Conservation (phyloP, 73 alveolate species). For the Paramecium sonneborni region DNA sequence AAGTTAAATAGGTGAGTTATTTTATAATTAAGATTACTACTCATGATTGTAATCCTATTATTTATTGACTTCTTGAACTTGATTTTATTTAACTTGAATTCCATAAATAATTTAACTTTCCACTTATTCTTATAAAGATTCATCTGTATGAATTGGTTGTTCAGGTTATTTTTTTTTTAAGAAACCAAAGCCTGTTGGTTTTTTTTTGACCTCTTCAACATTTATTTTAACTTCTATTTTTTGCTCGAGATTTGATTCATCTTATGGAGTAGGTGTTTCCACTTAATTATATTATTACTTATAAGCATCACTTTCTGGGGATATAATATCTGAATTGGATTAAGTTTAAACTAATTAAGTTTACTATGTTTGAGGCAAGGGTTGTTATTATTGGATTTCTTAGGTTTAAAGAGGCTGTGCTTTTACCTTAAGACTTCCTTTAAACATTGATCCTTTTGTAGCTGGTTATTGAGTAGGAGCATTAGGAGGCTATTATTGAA, state of each 20-base stretch:
- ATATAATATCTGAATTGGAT: neutral
- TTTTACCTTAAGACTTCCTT: neutral
- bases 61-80: neutral
- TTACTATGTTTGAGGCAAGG: neutral
- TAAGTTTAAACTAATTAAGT: neutral
- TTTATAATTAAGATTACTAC: neutral
- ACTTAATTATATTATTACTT: slow-evolving; percentile 11
- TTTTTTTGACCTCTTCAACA: slow-evolving; percentile 40
- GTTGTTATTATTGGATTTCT: neutral
- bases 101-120: slow-evolving; percentile 42
- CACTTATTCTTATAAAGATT: neutral
- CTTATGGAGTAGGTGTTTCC: slow-evolving; percentile 51
- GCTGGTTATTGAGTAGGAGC: neutral
- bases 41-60: neutral
- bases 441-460: neutral
- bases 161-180: slow-evolving; percentile 15
- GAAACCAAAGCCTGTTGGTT: slow-evolving; percentile 50
- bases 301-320: slow-evolving; percentile 45
- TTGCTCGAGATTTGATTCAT: neutral
- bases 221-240: slow-evolving; percentile 8
- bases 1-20: neutral
- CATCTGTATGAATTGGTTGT: neutral
- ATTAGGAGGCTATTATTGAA: neutral
- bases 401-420: neutral
- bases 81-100: neutral